Base-by-base conservation (phyloP, 495 filamentous ascomycete genomes). In the Penicillium canescens region DNA sequence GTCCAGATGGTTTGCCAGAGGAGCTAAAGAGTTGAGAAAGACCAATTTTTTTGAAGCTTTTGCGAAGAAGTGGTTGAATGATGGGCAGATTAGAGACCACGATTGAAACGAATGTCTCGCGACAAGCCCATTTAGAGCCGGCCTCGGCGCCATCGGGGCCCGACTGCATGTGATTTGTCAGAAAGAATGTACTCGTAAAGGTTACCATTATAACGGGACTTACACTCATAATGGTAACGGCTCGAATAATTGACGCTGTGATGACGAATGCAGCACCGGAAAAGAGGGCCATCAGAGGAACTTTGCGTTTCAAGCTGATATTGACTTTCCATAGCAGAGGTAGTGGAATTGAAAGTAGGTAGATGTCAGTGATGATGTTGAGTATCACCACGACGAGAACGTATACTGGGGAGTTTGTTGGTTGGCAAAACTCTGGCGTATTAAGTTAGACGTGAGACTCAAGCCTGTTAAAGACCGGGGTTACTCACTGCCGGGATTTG, bases 1-100 rank as follows among this genome's bases (percentile, higher is more conserved):
- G 46, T 16, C 44, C 39, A 3, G 58, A 57, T 5, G 52, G 53
- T 14, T 66, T 55, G 9, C 51, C 57, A 1, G 57, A 59, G 26
- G 56, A 57, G 26, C 62, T 68, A 50, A 72, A 68, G n/a, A 72
- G 40, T 3, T 52, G 54, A 11, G 59, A 57, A 13, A 69, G 66
- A 43, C 70, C 67, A 14, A 70, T 57, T 35, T 66, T 68, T 37
- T 56, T 60, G 43, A 63, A 65, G 9, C 58, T 52, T 10, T 59
- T 59, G 10, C 71, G 71, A 54, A 81, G 68, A 0, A 82, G 56
- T 0, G 80, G 79, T 47, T 80, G 78, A 11, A 84, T 65, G 65
- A 84, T 81, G 8, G 82, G 82, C 35, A 82, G 63, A 55, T 84
- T 85, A 42, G 75, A 74, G 9, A 84, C 69, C 12, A 82, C 61